Evolutionary conservation across 371 early-diverging fungal species (phyloP).

Genomic region (Actinomortierella wolfii): DNA sequence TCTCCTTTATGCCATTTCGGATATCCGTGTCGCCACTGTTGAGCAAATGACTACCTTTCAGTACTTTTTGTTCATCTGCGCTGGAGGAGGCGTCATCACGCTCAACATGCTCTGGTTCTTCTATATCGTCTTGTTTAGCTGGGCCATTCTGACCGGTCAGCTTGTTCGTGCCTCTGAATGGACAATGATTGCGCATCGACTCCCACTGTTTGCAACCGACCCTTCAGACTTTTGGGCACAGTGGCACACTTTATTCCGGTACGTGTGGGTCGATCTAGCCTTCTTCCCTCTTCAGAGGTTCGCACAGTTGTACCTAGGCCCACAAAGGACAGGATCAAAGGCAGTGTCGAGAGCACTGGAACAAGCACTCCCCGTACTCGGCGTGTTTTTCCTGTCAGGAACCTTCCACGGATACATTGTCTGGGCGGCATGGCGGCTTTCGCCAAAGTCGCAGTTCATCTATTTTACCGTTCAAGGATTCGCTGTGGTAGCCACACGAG

Average conservation of each 20-base stretch:
- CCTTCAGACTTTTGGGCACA: too few relatives aligned
- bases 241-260: too few relatives aligned
- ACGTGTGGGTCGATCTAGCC: too few relatives aligned
- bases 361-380: conserved; percentile 16
- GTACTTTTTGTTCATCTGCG: conserved; percentile 11
- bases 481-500: conserved; percentile 21
- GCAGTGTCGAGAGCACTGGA: not conserved
- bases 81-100: conserved; percentile 10
- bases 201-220: too few relatives aligned
- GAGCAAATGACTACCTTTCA: conserved; percentile 1
- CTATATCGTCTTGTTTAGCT: conserved; percentile 12
- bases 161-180: not conserved
- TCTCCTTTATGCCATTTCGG: conserved; percentile 12
- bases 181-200: too few relatives aligned
- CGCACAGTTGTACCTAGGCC: too few relatives aligned
- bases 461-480: conserved; percentile 30
- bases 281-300: too few relatives aligned
- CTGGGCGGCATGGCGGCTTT: conserved; percentile 22
- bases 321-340: too few relatives aligned
- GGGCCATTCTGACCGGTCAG: conserved; percentile 9
- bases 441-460: conserved; percentile 19
- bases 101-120: conserved; percentile 11
- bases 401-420: conserved; percentile 31
- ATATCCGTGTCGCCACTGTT: conserved; percentile 8
- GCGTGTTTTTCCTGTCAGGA: conserved; percentile 26